These are phyloP conservation scores for Tinospora cordifolia DNA, from an alignment of 164 flowering plant species.

Conservation along the genomic window DNA sequence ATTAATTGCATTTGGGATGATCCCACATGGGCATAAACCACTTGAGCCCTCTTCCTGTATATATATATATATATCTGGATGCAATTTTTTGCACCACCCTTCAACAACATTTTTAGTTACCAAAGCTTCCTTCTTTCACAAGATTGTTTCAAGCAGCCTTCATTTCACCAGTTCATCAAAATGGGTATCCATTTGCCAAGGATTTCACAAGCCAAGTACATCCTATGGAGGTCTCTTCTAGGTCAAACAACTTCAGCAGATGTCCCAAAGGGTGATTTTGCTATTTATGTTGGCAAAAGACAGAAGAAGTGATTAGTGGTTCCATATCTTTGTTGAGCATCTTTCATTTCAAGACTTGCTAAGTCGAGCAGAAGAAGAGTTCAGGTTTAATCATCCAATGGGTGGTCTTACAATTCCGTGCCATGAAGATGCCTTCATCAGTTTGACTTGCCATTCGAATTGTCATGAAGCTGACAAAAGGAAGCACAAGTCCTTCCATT, in stretches of 20 bases:
- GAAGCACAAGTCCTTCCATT: too few relatives aligned
- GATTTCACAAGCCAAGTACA: slow-evolving; percentile 11
- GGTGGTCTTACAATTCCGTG: slow-evolving; percentile 30
- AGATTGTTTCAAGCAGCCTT: too few relatives aligned
- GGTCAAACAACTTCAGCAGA: neutral
- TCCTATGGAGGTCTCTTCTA: neutral
- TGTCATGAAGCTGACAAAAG: neutral
- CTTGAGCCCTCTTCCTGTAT: too few relatives aligned
- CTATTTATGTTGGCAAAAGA: slow-evolving; percentile 41
- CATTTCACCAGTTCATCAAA: too few relatives aligned
- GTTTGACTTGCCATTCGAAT: slow-evolving; percentile 20
- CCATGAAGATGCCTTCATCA: slow-evolving; percentile 22
- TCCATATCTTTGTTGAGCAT: slow-evolving; percentile 39
- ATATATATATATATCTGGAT: too few relatives aligned
- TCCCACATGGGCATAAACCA: too few relatives aligned
- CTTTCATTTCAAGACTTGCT: slow-evolving; percentile 41
- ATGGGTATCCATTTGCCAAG: slow-evolving; percentile 14
- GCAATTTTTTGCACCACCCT: too few relatives aligned
- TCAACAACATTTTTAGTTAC: too few relatives aligned
- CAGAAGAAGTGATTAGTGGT: slow-evolving; percentile 40
- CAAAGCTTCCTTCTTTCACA: too few relatives aligned
- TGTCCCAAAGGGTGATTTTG: slow-evolving; percentile 32
- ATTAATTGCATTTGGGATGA: too few relatives aligned
- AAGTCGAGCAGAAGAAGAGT: slow-evolving; percentile 38
- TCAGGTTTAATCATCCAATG: slow-evolving; percentile 36